These are phyloP conservation scores for Coelastrella sp. DNA, from an alignment of 139 green algal species.

Conservation along the genomic window DNA sequence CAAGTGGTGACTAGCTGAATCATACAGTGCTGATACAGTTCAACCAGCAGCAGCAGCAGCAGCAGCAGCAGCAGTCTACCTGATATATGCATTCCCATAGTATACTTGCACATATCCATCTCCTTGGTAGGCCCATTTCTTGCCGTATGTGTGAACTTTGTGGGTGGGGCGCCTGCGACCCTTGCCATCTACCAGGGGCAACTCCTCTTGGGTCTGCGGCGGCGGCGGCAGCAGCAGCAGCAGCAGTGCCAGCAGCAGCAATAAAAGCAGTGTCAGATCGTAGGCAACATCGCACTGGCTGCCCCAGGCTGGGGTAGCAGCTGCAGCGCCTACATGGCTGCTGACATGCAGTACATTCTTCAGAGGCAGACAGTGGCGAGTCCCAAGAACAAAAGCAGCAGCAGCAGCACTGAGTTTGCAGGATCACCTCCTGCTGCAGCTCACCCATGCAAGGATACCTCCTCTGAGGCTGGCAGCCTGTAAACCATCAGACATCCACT, in stretches of 20 bases:
- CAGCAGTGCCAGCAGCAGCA: neutral
- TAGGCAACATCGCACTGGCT: neutral
- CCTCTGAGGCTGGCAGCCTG: conserved; percentile 27
- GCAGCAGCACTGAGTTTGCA: neutral
- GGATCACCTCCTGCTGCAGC: neutral
- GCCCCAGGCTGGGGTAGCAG: neutral
- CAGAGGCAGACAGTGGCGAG: too few species aligned
- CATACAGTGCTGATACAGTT: neutral
- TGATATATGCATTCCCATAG: neutral
- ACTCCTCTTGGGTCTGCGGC: conserved; percentile 30
- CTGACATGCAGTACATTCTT: neutral
- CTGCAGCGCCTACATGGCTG: neutral
- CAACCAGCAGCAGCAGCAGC: neutral
- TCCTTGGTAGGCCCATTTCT: neutral
- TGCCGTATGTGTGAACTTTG: conserved; percentile 22
- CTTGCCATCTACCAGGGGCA: conserved; percentile 12
- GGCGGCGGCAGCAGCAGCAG: neutral
- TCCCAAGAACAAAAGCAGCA: neutral
- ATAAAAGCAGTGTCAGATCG: neutral
- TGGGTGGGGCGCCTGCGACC: neutral
- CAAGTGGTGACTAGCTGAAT: too few species aligned
- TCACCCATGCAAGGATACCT: conserved; percentile 38
- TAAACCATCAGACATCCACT: neutral
- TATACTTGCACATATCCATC: conserved; percentile 31
- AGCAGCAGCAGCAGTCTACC: neutral